Percentiles rank a stretch among this genome's conserved stretches.
These are phyloP conservation scores for Fomes fomentarius DNA, from an alignment of 1,284 basidiomycete species.

Conservation along the genomic window DNA sequence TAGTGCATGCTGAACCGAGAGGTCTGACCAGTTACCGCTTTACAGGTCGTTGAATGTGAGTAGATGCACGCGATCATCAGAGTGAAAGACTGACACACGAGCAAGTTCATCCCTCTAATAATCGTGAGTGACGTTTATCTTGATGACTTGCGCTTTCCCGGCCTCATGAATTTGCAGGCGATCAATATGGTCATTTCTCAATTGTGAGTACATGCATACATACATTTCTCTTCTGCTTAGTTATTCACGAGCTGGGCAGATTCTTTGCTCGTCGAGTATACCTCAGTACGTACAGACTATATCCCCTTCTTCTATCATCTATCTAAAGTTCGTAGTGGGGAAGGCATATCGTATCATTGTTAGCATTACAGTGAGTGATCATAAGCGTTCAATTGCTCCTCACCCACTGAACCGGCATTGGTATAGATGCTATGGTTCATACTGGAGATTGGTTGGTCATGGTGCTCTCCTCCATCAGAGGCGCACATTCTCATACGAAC, in stretches of 20 bases:
- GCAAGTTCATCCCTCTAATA: neutral
- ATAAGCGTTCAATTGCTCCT: no score
- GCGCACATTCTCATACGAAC: no score
- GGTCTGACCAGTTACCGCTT: no score
- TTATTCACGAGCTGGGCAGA: neutral
- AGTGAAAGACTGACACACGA: no score
- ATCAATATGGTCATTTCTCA: conserved; percentile 1
- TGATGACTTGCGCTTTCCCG: no score
- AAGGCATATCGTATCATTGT: conserved; percentile 1
- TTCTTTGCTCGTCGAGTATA: conserved; percentile 6
- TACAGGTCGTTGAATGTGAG: conserved; percentile 4
- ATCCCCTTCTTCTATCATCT: neutral
- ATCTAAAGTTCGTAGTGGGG: neutral
- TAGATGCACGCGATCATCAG: no score
- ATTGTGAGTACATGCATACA: neutral
- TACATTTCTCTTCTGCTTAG: no score
- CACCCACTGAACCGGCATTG: neutral
- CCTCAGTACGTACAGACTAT: neutral
- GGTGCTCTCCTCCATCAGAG: no score
- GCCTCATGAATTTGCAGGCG: neutral
- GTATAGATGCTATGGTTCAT: neutral
- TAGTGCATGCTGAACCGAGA: no score
- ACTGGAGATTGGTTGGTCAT: neutral
- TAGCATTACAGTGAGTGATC: neutral
- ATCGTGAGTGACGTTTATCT: neutral